These are phyloP conservation scores for Wickerhamiella parazyma DNA, from an alignment of 805 yeast species.

Conservation along the genomic window DNA sequence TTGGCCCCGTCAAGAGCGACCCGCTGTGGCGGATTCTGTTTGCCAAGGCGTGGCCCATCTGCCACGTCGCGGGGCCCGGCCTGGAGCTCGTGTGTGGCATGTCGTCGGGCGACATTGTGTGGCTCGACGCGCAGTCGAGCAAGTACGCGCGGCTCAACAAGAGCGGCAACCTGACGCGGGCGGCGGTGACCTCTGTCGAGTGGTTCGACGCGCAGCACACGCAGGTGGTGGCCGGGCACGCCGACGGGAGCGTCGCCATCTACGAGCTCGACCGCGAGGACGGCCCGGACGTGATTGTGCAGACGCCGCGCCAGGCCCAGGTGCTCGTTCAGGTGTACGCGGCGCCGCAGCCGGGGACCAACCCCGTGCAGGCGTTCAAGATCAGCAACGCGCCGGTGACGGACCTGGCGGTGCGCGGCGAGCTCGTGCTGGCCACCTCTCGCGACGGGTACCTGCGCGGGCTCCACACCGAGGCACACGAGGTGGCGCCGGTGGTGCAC, in stretches of 20 bases:
- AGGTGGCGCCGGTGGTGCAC: conserved; percentile 40
- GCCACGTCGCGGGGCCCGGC: conserved; percentile 24
- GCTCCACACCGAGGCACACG: conserved; percentile 36
- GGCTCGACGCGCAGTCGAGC: conserved; percentile 41
- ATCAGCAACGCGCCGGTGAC: conserved; percentile 49
- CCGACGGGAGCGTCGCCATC: conserved; percentile 46
- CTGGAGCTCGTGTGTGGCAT: conserved; percentile 48
- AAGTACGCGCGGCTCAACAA: conserved; percentile 42
- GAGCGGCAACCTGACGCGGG: conserved; percentile 31
- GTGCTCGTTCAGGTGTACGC: conserved; percentile 12
- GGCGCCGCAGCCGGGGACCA: conserved; percentile 15
- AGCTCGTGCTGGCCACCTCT: conserved; percentile 37
- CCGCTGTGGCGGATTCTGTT: conserved; percentile 28
- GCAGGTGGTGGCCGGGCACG: conserved; percentile 42
- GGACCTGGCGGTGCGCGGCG: conserved; percentile 17
- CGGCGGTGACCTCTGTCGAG: conserved; percentile 33
- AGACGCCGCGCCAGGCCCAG: conserved; percentile 13
- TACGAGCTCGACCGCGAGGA: conserved; percentile 41
- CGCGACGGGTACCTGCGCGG: conserved; percentile 54
- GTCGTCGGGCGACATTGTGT: conserved; percentile 51
- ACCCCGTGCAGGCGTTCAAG: conserved; percentile 49
- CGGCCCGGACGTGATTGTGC: conserved; percentile 15
- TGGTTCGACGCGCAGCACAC: conserved; percentile 36
- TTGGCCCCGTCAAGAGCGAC: conserved; percentile 20
- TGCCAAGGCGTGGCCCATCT: conserved; percentile 29